Percentiles rank a stretch among this genome's conserved stretches.
These are phyloP conservation scores for Ceratonia siliqua DNA, from an alignment of 306 rosid genomes.

Conservation along the genomic window DNA sequence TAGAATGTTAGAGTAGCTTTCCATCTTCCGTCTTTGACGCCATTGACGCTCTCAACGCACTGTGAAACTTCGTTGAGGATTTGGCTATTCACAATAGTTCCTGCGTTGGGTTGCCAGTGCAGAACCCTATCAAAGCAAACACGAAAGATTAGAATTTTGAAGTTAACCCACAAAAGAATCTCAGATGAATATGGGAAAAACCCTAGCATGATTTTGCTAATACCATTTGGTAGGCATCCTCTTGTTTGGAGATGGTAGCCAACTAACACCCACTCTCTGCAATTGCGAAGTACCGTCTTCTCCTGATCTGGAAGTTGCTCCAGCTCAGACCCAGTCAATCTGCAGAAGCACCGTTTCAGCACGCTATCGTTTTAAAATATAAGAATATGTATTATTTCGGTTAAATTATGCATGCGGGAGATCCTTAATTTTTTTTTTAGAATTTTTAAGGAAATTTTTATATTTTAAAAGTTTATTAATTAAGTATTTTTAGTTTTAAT, in stretches of 20 bases:
- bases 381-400: too few species aligned
- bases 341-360: not conserved
- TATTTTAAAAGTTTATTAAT: too few species aligned
- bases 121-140: slow-evolving; percentile 55
- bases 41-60: slow-evolving; percentile 79
- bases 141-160: not conserved
- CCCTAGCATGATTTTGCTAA: not conserved
- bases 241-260: not conserved
- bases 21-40: slow-evolving; percentile 85
- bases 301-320: not conserved
- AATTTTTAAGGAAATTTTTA: too few species aligned
- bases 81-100: slow-evolving; percentile 67
- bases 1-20: slow-evolving; percentile 85
- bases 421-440: too few species aligned
- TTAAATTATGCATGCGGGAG: too few species aligned
- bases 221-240: slow-evolving; percentile 62
- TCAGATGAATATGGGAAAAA: not conserved
- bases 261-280: not conserved
- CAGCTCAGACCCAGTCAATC: not conserved
- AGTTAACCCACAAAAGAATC: not conserved
- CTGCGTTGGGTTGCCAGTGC: slow-evolving; percentile 91
- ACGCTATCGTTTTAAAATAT: too few species aligned
- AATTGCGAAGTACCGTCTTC: not conserved
- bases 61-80: slow-evolving; percentile 83
- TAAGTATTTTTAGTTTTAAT: too few species aligned